Conservation (phyloP, 176 grass and related monocot genomes). For the Ananas comosus region DNA sequence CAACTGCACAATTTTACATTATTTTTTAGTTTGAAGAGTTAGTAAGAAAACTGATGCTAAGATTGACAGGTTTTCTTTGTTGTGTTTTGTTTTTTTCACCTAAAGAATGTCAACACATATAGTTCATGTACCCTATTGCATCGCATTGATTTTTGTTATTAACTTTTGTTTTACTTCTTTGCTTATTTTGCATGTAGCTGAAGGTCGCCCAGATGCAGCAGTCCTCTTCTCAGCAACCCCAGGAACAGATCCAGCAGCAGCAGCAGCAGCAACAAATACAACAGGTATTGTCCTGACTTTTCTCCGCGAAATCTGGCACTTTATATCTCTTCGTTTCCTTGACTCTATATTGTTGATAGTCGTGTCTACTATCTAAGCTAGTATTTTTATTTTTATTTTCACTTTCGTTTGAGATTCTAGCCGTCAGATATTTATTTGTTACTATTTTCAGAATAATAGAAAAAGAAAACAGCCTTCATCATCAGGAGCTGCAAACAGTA, state of each 20-base stretch:
- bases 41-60: too few species aligned
- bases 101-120: not conserved
- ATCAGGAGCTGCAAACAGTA: constrained; percentile 92
- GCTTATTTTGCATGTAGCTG: constrained; percentile 23
- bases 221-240: constrained; percentile 60
- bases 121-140: not conserved
- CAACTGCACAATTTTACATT: too few species aligned
- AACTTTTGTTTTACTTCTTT: constrained; percentile 12
- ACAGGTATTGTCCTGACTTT: constrained; percentile 24
- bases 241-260: constrained; percentile 60
- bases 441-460: constrained; percentile 56
- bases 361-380: not conserved
- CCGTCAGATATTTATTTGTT: not conserved
- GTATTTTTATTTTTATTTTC: constrained; percentile 1
- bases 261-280: constrained; percentile 74
- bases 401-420: constrained; percentile 7
- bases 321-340: not conserved
- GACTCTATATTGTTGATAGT: not conserved
- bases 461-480: constrained; percentile 95
- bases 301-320: not conserved
- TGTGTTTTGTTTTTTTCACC: not conserved
- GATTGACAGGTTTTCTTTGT: not conserved
- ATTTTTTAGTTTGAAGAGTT: too few species aligned
- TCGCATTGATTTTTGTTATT: constrained; percentile 2
- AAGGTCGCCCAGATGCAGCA: constrained; percentile 76